phyloP scores from a whole-genome alignment of 176 grass and related monocot species.

The Phyllostachys edulis region DNA sequence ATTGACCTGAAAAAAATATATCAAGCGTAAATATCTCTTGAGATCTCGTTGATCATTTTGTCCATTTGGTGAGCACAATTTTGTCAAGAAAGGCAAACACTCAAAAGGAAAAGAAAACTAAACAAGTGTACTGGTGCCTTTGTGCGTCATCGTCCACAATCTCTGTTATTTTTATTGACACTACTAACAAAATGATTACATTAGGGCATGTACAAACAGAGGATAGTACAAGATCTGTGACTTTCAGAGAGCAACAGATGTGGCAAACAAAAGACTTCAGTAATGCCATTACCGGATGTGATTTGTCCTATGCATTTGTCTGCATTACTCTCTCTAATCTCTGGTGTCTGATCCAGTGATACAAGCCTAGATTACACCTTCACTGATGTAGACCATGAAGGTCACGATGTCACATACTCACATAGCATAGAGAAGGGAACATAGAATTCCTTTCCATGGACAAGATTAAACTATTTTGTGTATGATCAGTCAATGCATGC shows the following conservation, averaged over 20 bases:
- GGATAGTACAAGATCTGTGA: background rate
- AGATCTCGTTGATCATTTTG: conserved; percentile 14
- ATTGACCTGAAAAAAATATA: background rate
- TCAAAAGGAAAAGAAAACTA: background rate
- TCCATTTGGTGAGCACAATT: background rate
- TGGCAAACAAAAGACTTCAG: background rate
- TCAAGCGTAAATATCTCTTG: background rate
- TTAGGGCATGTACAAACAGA: background rate
- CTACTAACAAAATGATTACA: background rate
- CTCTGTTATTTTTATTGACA: background rate
- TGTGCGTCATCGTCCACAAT: background rate
- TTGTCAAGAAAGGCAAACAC: conserved; percentile 20
- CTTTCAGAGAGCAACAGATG: background rate
- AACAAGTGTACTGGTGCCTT: background rate
- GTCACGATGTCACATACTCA: conserved; percentile 8
- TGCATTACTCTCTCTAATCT: background rate
- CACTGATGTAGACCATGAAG: background rate
- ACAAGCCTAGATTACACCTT: background rate
- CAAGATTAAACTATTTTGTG: background rate
- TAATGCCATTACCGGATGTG: background rate
- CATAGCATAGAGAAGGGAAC: background rate
- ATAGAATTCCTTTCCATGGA: background rate
- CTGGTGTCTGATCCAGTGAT: background rate
- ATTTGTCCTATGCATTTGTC: background rate
- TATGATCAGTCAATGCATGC: background rate